phyloP scores from a whole-genome alignment of 768 basidiomycete species.

The Trametopsis cervina region DNA sequence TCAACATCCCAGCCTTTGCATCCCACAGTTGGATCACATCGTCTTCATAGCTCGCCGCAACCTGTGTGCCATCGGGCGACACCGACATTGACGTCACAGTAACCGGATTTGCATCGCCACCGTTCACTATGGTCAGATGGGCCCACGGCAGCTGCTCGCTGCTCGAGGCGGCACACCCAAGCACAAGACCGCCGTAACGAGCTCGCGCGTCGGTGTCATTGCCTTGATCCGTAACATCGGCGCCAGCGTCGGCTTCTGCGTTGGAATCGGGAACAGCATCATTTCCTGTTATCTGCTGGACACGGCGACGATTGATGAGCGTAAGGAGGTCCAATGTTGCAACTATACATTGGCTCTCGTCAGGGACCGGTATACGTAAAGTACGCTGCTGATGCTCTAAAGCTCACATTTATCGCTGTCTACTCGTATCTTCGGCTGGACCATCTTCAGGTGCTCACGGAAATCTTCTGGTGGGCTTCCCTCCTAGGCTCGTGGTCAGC shows the following conservation, averaged over 20 bases:
- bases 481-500: no score
- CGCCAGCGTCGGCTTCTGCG: no score
- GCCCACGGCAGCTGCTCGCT: conserved; percentile 1
- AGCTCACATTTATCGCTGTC: background rate
- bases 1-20: conserved; percentile 6
- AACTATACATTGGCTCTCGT: no score
- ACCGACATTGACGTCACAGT: conserved; percentile 9
- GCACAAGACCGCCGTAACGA: background rate
- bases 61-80: conserved; percentile 19
- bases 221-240: no score
- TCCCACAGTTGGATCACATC: conserved; percentile 23
- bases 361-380: no score
- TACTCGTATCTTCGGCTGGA: background rate
- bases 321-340: no score
- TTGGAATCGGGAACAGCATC: no score
- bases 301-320: no score
- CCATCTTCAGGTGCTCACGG: background rate
- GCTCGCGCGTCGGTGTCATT: no score
- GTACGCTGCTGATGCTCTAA: no score
- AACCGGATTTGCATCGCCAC: conserved; percentile 5
- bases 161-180: background rate
- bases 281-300: no score
- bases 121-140: conserved; percentile 1
- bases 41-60: conserved; percentile 23
- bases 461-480: no score